phyloP scores from a whole-genome alignment of 148 eudicot species.

The Euryodendron excelsum region DNA sequence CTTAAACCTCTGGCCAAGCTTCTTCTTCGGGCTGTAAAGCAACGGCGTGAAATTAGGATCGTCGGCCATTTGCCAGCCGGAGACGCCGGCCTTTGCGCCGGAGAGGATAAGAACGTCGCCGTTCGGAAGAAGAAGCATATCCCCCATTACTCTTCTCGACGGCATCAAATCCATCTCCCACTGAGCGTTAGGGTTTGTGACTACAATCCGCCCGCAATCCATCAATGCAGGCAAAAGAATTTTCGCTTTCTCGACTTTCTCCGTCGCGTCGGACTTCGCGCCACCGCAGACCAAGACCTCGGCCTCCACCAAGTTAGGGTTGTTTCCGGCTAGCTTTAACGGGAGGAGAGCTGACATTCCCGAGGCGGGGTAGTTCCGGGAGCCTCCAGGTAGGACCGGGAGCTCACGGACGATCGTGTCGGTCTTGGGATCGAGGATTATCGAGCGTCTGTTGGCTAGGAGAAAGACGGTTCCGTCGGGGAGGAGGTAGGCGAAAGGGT shows the following conservation, averaged over 20 bases:
- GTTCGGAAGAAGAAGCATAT: constrained; percentile 70
- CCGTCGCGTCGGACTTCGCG: constrained; percentile 25
- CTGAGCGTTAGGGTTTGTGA: constrained; percentile 19
- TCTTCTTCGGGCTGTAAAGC: constrained; percentile 45
- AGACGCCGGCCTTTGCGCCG: constrained; percentile 64
- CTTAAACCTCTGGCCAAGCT: constrained; percentile 44
- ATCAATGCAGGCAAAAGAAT: constrained; percentile 45
- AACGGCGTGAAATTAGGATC: constrained; percentile 52
- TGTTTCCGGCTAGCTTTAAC: constrained; percentile 26
- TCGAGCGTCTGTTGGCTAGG: constrained; percentile 56
- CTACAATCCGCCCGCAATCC: constrained; percentile 51
- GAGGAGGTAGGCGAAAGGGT: constrained; percentile 67
- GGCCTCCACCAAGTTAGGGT: constrained; percentile 13
- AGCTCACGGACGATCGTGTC: constrained; percentile 37
- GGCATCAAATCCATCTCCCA: constrained; percentile 91
- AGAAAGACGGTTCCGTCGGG: constrained; percentile 81
- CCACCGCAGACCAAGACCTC: constrained; percentile 78
- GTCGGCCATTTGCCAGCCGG: constrained; percentile 63
- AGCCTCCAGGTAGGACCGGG: constrained; percentile 64
- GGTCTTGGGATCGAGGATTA: constrained; percentile 43
- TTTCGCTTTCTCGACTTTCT: constrained; percentile 24
- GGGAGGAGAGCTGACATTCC: constrained; percentile 66
- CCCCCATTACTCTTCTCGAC: constrained; percentile 62
- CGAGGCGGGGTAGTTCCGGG: constrained; percentile 87
- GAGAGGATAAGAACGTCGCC: constrained; percentile 55